phyloP scores from a whole-genome alignment of 208 protist genomes.

The Leishmania braziliensis region DNA sequence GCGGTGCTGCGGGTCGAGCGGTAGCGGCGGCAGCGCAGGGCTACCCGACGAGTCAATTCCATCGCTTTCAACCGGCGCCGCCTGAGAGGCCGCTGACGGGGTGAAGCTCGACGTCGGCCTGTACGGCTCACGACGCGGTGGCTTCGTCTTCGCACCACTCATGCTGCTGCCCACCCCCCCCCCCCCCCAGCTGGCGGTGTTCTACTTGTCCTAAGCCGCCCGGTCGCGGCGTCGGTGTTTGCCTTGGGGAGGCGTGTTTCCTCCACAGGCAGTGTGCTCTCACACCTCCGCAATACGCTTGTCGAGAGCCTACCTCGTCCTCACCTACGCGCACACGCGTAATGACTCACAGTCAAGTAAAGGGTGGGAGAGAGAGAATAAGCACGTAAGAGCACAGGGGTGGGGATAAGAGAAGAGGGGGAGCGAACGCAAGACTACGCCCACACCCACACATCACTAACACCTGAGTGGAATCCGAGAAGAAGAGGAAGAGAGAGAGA shows the following conservation, averaged over 20 bases:
- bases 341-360: too few species aligned
- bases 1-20: not conserved
- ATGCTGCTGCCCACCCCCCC: not conserved
- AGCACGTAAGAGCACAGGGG: not conserved
- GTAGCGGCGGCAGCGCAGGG: not conserved
- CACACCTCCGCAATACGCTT: too few species aligned
- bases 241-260: not conserved
- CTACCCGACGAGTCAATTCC: not conserved
- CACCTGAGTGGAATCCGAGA: not conserved
- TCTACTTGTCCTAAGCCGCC: not conserved
- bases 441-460: not conserved
- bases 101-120: not conserved
- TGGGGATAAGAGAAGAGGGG: too few species aligned
- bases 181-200: not conserved
- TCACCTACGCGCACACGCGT: not conserved
- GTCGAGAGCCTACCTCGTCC: not conserved
- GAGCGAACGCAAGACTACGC: not conserved
- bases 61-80: not conserved
- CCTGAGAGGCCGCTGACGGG: not conserved
- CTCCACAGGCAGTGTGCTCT: not conserved
- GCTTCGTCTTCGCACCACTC: not conserved
- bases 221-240: not conserved
- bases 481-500: not conserved
- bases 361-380: not conserved
- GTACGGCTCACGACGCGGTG: slow-evolving; percentile 14